A percentile compares a stretch with the other conserved stretches of the same genome.
phyloP scores from a whole-genome alignment of 805 yeast genomes.

The Wickerhamiella shivajii region DNA sequence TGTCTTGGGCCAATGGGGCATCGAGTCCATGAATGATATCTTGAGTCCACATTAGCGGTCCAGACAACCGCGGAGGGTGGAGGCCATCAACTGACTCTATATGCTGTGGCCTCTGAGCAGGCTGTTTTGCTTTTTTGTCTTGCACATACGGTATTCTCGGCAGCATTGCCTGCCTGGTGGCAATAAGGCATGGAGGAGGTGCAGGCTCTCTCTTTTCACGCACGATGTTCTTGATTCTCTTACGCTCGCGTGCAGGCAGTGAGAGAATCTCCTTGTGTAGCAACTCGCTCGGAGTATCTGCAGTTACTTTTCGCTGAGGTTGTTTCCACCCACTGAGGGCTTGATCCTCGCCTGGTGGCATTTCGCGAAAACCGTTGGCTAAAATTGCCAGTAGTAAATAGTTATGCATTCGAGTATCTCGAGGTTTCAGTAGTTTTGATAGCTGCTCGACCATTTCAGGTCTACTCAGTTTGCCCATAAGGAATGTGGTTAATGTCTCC shows the following conservation, averaged over 20 bases:
- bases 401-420: conserved; percentile 53
- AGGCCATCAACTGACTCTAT: conserved; percentile 8
- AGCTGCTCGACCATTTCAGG: conserved; percentile 51
- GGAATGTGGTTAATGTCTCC: conserved; percentile 56
- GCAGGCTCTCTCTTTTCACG: conserved; percentile 53
- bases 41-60: conserved; percentile 61
- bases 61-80: conserved; percentile 20
- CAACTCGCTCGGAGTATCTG: conserved; percentile 47
- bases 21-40: conserved; percentile 79
- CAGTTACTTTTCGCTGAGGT: conserved; percentile 28
- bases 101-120: background rate
- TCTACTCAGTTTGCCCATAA: conserved; percentile 51
- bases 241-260: conserved; percentile 68
- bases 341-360: conserved; percentile 40
- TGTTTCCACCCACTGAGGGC: conserved; percentile 26
- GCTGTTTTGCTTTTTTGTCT: conserved; percentile 13
- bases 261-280: conserved; percentile 78
- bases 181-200: conserved; percentile 21
- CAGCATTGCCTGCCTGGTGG: conserved; percentile 36
- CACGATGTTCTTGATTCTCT: conserved; percentile 69
- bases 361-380: conserved; percentile 70
- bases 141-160: conserved; percentile 71
- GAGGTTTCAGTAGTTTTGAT: conserved; percentile 37
- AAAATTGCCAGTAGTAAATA: conserved; percentile 65
- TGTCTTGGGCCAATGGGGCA: conserved; percentile 64